Evolutionary conservation across 1,284 basidiomycete genomes (phyloP).

Genomic region (Agroathelia rolfsii): DNA sequence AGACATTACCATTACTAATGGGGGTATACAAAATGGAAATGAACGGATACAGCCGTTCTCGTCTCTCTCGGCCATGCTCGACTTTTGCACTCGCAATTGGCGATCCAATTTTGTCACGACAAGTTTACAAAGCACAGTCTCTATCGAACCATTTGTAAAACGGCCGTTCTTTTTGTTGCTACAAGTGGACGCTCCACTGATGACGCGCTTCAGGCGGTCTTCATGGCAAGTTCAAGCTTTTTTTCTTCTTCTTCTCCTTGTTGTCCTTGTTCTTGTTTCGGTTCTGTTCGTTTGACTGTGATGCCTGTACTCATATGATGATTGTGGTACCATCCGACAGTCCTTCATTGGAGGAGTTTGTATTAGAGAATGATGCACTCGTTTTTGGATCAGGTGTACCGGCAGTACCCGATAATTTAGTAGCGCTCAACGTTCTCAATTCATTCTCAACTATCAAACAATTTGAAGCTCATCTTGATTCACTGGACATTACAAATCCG

Average conservation of each 20-base stretch:
- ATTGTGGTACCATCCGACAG: slow-evolving; percentile 15
- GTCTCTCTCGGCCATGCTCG: slow-evolving; percentile 51
- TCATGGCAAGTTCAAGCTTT: slow-evolving; percentile 29
- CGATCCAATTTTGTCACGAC: slow-evolving; percentile 71
- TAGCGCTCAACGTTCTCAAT: slow-evolving; percentile 68
- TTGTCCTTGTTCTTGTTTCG: slow-evolving; percentile 2
- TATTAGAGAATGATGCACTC: slow-evolving; percentile 51
- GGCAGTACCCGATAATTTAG: slow-evolving; percentile 26
- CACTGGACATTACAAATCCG: slow-evolving; percentile 58
- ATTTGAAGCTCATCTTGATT: slow-evolving; percentile 57
- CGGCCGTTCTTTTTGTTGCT: slow-evolving; percentile 89
- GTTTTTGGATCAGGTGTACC: slow-evolving; percentile 32
- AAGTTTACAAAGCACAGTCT: slow-evolving; percentile 51
- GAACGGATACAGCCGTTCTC: slow-evolving; percentile 32
- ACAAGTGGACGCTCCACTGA: slow-evolving; percentile 77
- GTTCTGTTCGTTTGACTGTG: too few relatives aligned
- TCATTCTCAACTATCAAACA: slow-evolving; percentile 44
- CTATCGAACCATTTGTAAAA: slow-evolving; percentile 67
- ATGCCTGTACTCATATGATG: slow-evolving; percentile 1
- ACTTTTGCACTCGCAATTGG: slow-evolving; percentile 82
- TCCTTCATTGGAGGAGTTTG: slow-evolving; percentile 58
- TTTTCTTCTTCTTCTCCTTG: neutral
- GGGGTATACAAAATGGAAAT: slow-evolving; percentile 17
- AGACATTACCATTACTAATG: slow-evolving; percentile 10
- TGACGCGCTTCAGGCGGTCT: slow-evolving; percentile 45